Base-by-base conservation (phyloP, 768 basidiomycete species). In the Candolleomyces eurysporus region DNA sequence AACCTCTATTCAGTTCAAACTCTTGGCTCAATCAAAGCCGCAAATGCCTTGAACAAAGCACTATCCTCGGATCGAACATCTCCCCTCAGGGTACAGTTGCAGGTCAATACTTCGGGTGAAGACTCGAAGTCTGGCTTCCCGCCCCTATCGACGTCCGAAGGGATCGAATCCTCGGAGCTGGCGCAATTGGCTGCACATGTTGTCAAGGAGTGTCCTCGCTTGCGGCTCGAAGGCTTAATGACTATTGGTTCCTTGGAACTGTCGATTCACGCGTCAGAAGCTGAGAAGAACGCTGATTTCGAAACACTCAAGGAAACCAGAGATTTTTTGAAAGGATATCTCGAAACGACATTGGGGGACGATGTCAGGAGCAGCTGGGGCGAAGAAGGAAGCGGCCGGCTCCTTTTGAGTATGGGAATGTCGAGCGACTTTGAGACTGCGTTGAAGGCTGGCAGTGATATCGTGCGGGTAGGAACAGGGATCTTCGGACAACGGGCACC, bases 71-170 rank as follows among this genome's bases (percentile, higher is more conserved):
- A 83, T n/a, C 83, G 90, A 19, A 64, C 75, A 3, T 60, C 73
- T 0, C 89, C 87, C 7, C 84, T 99, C 8, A 86, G 92, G 70
- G 82, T 98, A 59, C 84, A 96, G 61, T 75, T 99, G 40, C 97
- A 98, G 73, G 82, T 98, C 70, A 99, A 99, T 74, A 98, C 96
- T 7, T 98, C 96, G 0, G 87, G 86, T n/a, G 97, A 98, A 71
- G 88, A 85, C 57, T 80, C 82, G 16, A 99, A 99, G 74, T 94
- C 95, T 0, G 97, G 97, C 1, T 75, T 98, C 2, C 67, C 84
- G 17, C 86, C 91, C 3, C 79, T 94, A 13, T 60, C 74, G 8
- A 36, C 76, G 9, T 68, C 76, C 14, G 65, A 67, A 14, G 67
- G 73, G 8, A 61, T 73, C 14, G 70, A 69, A 4, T 68, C 73